Conservation (phyloP, 306 rosid species). For the Adenanthera pavonina region DNA sequence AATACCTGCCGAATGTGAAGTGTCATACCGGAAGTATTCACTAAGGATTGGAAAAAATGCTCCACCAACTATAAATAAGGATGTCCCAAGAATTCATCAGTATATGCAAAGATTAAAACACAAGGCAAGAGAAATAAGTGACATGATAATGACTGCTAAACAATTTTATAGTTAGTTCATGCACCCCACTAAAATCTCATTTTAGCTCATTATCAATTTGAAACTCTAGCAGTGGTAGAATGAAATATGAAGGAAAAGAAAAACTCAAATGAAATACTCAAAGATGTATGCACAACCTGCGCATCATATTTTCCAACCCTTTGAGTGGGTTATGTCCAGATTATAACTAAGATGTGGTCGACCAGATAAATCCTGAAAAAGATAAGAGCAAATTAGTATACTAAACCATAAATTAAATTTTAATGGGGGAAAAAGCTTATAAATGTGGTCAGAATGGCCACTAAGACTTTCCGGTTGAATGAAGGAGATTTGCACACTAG, state of each 20-base stretch:
- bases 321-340: constrained; percentile 78
- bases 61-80: constrained; percentile 78
- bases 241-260: not conserved
- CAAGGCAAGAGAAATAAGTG: not conserved
- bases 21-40: constrained; percentile 97
- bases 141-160: not conserved
- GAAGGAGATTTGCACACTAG: constrained; percentile 19
- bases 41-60: constrained; percentile 97
- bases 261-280: not conserved
- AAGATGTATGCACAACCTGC: constrained; percentile 62
- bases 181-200: not conserved
- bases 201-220: constrained; percentile 6
- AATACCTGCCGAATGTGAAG: constrained; percentile 95
- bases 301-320: constrained; percentile 95
- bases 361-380: constrained; percentile 91
- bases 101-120: constrained; percentile 1
- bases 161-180: not conserved
- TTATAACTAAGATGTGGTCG: constrained; percentile 84
- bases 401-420: not conserved
- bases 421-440: not conserved
- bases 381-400: constrained; percentile 8
- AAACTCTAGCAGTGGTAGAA: constrained; percentile 14
- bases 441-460: constrained; percentile 19
- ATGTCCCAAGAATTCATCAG: constrained; percentile 24
- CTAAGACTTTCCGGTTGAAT: constrained; percentile 27